Base-by-base conservation (phyloP, 2,329 filamentous ascomycete species). In the Claviceps maximensis region DNA sequence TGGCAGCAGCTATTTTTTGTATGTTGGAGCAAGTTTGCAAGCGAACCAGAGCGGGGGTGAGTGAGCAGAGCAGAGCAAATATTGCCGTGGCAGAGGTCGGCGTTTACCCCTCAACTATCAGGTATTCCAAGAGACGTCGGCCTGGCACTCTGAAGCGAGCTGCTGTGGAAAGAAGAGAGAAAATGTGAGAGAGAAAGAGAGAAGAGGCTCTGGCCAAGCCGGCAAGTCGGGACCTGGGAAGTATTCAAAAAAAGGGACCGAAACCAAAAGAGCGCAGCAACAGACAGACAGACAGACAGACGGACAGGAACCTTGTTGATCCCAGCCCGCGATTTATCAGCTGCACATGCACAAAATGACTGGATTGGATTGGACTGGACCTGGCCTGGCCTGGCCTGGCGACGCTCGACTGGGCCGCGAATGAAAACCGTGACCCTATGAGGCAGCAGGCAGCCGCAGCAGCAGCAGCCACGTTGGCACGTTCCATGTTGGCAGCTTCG, bases 291-390 rank as follows among this genome's bases (percentile, higher is more conserved):
- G 31, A 13, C 10, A 21, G 21, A 45, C 21, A 49, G 47, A 38
- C 15, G n/a, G 36, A n/a, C 47, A 46, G 31, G 41, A 53, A 53
- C 27, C 23, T 46, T 42, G 31, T 23, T 41, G 36, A 50, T 47
- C 36, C 57, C 59, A 58, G 58, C 56, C 58, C 49, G 51, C 61
- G 61, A 63, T 66, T 65, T 63, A 64, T 62, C 58, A 61, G 59
- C 57, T 59, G 60, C 58, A 55, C 57, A 57, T 27, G 47, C 51
- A 53, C 10, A 42, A 54, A 42, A 33, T 54, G 52, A 50, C 51
- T 50, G 52, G 52, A 10, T 38, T 31, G 21, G 19, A 1, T 40
- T 49, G 45, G 51, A 23, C 44, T 52, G 51, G 29, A n/a, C 4
- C 36, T 38, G 36, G 36, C 6, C 36, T 1, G 36, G 36, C 36